Conservation (phyloP, 108 stramenopile species). For the Pseudonitzschia multiseries region DNA sequence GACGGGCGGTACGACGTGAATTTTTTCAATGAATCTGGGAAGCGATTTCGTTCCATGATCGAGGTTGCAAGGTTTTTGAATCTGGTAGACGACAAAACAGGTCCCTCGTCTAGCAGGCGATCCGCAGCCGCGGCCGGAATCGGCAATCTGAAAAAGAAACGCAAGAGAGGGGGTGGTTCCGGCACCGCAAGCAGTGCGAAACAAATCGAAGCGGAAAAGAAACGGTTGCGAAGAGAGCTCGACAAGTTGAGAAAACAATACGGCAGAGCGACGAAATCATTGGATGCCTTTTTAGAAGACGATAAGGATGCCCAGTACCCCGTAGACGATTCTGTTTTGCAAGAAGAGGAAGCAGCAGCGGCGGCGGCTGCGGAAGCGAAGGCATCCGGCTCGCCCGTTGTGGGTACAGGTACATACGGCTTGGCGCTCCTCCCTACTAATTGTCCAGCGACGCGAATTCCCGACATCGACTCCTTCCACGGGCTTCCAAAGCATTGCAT, state of each 20-base stretch:
- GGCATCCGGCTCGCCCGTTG: neutral
- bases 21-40: slow-evolving; percentile 62
- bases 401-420: neutral
- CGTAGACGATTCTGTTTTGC: slow-evolving; percentile 46
- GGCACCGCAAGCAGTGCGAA: slow-evolving; percentile 25
- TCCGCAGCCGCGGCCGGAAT: slow-evolving; percentile 12
- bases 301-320: slow-evolving; percentile 47
- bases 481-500: slow-evolving; percentile 75
- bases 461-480: slow-evolving; percentile 69
- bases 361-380: neutral
- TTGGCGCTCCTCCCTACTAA: slow-evolving; percentile 26
- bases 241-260: slow-evolving; percentile 67
- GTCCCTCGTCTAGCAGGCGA: neutral
- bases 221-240: slow-evolving; percentile 69
- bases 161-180: slow-evolving; percentile 14
- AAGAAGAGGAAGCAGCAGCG: slow-evolving; percentile 22
- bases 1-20: slow-evolving; percentile 71
- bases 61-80: slow-evolving; percentile 74
- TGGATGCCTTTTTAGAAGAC: slow-evolving; percentile 74
- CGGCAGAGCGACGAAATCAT: slow-evolving; percentile 53
- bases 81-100: slow-evolving; percentile 38
- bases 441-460: slow-evolving; percentile 45
- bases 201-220: slow-evolving; percentile 67
- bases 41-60: slow-evolving; percentile 77
- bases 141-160: slow-evolving; percentile 21